Conservation (phyloP, 176 grass and related monocot species). For the Saccharum officinarum region DNA sequence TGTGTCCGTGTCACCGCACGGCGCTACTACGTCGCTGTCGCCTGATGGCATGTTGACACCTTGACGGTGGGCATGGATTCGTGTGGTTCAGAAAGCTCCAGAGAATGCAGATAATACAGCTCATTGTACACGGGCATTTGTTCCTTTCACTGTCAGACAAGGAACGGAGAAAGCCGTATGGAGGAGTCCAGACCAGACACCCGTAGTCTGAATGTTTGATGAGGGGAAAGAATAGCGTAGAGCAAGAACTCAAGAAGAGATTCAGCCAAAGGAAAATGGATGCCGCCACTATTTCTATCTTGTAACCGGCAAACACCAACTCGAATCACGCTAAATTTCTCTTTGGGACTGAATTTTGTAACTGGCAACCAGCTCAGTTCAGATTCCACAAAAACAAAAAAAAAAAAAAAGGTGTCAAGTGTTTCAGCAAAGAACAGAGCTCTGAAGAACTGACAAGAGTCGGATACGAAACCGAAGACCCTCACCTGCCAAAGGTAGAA, state of each 20-base stretch:
- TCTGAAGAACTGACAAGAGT: neutral
- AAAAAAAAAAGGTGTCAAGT: neutral
- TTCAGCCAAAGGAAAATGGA: neutral
- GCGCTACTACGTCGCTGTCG: neutral
- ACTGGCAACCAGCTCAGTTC: neutral
- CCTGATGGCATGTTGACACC: neutral
- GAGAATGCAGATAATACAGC: neutral
- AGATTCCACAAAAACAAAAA: neutral
- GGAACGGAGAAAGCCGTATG: neutral
- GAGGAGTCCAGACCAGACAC: neutral
- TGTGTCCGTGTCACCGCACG: neutral
- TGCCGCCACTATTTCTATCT: neutral
- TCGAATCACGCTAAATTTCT: neutral
- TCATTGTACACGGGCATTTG: neutral
- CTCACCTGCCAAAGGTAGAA: conserved; percentile 33
- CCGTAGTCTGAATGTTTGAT: neutral
- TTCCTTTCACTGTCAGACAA: conserved; percentile 1
- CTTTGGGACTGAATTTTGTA: neutral
- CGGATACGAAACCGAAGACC: neutral
- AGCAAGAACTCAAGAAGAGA: neutral
- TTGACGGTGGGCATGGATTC: neutral
- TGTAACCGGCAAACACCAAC: neutral
- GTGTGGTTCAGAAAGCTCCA: neutral
- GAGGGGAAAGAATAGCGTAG: neutral
- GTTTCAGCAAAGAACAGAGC: neutral